These are phyloP conservation scores for Pleurotus tuoliensis DNA, from an alignment of 768 basidiomycete species.

Conservation along the genomic window DNA sequence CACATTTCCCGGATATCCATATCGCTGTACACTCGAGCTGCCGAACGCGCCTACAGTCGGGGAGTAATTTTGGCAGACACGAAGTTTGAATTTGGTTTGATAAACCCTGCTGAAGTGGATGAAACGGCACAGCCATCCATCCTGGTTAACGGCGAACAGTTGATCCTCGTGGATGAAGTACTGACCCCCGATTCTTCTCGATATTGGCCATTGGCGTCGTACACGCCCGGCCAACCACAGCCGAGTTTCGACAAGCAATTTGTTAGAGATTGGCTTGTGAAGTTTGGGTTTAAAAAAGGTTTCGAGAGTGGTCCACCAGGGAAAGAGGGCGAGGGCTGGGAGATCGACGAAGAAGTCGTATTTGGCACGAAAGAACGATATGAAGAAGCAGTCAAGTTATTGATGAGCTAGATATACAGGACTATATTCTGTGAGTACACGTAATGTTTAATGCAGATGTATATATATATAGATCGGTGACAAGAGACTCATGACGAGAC, in stretches of 20 bases:
- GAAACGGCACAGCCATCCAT: conserved; percentile 9
- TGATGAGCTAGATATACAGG: conserved; percentile 27
- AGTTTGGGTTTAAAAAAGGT: conserved; percentile 70
- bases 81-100: conserved; percentile 96
- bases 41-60: conserved; percentile 63
- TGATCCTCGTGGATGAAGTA: conserved; percentile 94
- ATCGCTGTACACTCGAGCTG: conserved; percentile 68
- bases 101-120: conserved; percentile 31
- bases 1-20: conserved; percentile 59
- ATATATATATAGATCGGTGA: too few relatives aligned
- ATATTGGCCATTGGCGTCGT: conserved; percentile 85
- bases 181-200: conserved; percentile 96
- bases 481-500: too few relatives aligned
- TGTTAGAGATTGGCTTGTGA: conserved; percentile 83
- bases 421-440: too few relatives aligned
- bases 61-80: conserved; percentile 97
- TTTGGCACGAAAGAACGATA: conserved; percentile 77
- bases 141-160: conserved; percentile 30
- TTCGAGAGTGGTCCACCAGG: conserved; percentile 72
- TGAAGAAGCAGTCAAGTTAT: conserved; percentile 63
- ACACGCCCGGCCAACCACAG: conserved; percentile 71
- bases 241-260: conserved; percentile 98
- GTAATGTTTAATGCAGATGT: too few relatives aligned
- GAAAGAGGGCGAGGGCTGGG: conserved; percentile 69
- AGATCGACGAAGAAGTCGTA: conserved; percentile 72